A percentile compares a stretch with the other conserved stretches of the same genome.
phyloP scores from a whole-genome alignment of 1,139 yeast genomes.

The Sugiyamaella sp. region DNA sequence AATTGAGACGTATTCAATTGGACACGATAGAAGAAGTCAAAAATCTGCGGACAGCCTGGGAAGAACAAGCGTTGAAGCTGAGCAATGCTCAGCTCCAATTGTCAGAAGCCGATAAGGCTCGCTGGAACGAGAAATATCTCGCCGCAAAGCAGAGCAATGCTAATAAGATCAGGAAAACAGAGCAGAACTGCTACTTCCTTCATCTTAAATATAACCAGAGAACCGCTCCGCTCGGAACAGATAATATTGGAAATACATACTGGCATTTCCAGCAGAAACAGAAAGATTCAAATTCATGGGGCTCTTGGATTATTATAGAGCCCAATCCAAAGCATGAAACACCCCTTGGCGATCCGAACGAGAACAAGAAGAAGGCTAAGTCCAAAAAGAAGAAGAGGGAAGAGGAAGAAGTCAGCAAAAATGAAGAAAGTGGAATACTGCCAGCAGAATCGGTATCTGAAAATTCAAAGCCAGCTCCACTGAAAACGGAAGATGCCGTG shows the following conservation, averaged over 20 bases:
- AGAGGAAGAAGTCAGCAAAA: background rate
- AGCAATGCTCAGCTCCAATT: constrained; percentile 28
- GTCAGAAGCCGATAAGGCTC: constrained; percentile 25
- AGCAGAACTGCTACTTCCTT: constrained; percentile 35
- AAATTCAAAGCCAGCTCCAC: background rate
- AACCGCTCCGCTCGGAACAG: constrained; percentile 42
- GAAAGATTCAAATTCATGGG: constrained; percentile 38
- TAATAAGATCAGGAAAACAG: constrained; percentile 35
- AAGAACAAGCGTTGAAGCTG: constrained; percentile 36
- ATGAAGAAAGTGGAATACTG: background rate
- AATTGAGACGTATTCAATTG: constrained; percentile 32
- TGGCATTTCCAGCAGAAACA: constrained; percentile 45
- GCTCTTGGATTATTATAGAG: constrained; percentile 42
- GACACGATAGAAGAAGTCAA: constrained; percentile 36
- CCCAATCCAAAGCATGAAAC: constrained; percentile 25
- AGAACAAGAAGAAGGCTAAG: constrained; percentile 8
- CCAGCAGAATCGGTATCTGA: background rate
- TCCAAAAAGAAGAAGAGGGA: constrained; percentile 14
- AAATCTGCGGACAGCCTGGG: constrained; percentile 32
- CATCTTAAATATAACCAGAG: constrained; percentile 38
- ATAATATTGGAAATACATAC: constrained; percentile 42
- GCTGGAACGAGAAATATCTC: constrained; percentile 34
- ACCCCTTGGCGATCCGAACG: constrained; percentile 23
- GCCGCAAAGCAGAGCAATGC: constrained; percentile 32
- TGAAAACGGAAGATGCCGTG: background rate